A percentile compares a stretch with the other conserved stretches of the same genome.
Conservation (phyloP, 148 eudicot species). For the Rhododendron ovatum region DNA sequence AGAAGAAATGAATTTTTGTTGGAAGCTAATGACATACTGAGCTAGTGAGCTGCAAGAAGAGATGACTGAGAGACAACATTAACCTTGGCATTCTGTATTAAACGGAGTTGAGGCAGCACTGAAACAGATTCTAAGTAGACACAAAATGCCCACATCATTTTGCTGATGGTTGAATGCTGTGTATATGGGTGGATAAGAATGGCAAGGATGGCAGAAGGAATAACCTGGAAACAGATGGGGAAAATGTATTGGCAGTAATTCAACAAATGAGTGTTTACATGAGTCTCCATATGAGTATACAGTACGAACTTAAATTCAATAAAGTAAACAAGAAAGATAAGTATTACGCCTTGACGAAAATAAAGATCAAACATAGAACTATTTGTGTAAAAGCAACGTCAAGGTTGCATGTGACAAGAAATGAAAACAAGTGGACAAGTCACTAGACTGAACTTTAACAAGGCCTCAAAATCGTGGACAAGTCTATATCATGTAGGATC, state of each 20-base stretch:
- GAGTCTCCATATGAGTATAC: not conserved
- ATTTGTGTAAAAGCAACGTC: not conserved
- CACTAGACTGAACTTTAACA: not conserved
- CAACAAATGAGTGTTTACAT: not conserved
- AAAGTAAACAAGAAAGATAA: not conserved
- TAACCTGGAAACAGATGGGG: constrained; percentile 36
- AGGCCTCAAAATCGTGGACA: not conserved
- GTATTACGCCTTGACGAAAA: not conserved
- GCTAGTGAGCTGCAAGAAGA: not conserved
- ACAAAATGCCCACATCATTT: constrained; percentile 61
- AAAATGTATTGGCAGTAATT: not conserved
- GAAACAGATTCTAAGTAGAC: constrained; percentile 67
- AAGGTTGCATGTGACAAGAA: not conserved
- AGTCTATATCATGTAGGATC: not conserved
- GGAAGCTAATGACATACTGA: not conserved
- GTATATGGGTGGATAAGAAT: constrained; percentile 50
- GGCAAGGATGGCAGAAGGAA: constrained; percentile 65
- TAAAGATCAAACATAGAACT: not conserved
- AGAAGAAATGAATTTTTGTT: not conserved
- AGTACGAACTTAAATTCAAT: not conserved
- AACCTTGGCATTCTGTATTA: constrained; percentile 86
- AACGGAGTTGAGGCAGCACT: constrained; percentile 75
- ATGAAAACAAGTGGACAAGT: not conserved
- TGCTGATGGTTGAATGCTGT: constrained; percentile 12
- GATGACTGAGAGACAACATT: not conserved